Conservation (phyloP, 1,284 basidiomycete species). For the Apiotrichum gamsii region DNA sequence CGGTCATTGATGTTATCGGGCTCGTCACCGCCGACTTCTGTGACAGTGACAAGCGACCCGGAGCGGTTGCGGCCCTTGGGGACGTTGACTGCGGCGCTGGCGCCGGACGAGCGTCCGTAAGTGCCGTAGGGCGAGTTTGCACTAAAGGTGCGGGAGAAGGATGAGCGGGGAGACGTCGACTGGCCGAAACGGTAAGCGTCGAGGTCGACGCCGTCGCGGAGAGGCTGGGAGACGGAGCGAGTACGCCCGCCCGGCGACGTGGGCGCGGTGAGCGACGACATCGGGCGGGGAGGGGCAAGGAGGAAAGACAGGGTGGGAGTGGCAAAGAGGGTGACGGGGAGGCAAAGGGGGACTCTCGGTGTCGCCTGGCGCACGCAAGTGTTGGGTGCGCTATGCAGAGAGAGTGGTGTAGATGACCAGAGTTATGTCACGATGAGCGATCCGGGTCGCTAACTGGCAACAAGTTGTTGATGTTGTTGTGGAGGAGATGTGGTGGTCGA, state of each 20-base stretch:
- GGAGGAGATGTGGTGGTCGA: not conserved
- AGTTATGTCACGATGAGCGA: too few species aligned
- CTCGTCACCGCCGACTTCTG: constrained; percentile 71
- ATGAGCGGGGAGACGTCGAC: constrained; percentile 6
- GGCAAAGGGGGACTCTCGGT: too few species aligned
- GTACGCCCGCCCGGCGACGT: constrained; percentile 30
- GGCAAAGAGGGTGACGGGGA: not conserved
- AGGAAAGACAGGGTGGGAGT: not conserved
- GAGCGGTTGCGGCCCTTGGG: constrained; percentile 15
- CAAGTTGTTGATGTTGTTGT: not conserved
- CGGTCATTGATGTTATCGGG: constrained; percentile 69
- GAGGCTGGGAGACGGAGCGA: constrained; percentile 43
- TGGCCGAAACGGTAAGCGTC: constrained; percentile 19
- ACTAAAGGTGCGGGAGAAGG: constrained; percentile 8
- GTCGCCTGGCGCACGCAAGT: not conserved
- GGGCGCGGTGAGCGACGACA: constrained; percentile 31
- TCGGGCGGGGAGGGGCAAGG: constrained; percentile 3
- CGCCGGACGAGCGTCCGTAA: constrained; percentile 6
- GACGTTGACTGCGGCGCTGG: not conserved
- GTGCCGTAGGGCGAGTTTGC: constrained; percentile 6
- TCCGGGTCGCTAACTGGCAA: too few species aligned
- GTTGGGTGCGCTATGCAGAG: not conserved
- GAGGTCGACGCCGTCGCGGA: constrained; percentile 34
- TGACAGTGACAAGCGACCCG: constrained; percentile 67
- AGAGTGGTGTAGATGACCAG: not conserved